These are phyloP conservation scores for Fusarium sp. DNA, from an alignment of 2,329 filamentous ascomycete genomes.

Conservation along the genomic window DNA sequence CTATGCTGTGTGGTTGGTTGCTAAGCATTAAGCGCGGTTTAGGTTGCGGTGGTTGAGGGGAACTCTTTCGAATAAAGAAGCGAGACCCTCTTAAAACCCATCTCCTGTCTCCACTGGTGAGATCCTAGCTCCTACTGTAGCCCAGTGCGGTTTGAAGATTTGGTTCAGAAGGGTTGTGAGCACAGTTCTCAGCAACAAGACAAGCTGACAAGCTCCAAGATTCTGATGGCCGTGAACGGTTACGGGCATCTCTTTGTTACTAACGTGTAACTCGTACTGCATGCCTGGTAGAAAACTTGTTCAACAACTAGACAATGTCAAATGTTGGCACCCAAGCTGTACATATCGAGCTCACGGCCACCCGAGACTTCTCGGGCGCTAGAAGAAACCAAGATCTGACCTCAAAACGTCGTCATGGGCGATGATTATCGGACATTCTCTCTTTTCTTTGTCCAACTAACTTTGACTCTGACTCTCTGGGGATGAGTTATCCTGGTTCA, in stretches of 20 bases:
- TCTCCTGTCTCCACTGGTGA: conserved; percentile 6
- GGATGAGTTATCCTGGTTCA: background rate
- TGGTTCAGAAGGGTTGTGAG: background rate
- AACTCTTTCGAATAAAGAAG: conserved; percentile 14
- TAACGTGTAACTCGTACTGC: conserved; percentile 2
- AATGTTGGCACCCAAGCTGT: conserved; percentile 6
- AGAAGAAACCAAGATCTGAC: conserved; percentile 24
- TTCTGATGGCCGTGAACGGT: conserved; percentile 2
- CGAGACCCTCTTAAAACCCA: background rate
- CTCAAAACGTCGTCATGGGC: conserved; percentile 23
- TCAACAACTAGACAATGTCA: background rate
- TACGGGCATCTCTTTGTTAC: conserved; percentile 7
- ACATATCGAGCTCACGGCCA: conserved; percentile 17
- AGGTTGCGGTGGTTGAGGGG: background rate
- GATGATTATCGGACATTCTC: conserved; percentile 4
- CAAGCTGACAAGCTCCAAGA: background rate
- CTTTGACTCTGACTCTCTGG: background rate
- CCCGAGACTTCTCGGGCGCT: conserved; percentile 34
- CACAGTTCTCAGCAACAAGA: background rate
- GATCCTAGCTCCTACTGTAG: conserved; percentile 33
- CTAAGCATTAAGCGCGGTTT: background rate
- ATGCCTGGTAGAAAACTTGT: background rate
- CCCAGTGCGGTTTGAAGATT: conserved; percentile 21
- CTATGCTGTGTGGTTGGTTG: conserved; percentile 10
- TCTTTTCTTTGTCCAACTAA: background rate